phyloP scores from a whole-genome alignment of 164 flowering plant species.

The Paratinospora sagittata region DNA sequence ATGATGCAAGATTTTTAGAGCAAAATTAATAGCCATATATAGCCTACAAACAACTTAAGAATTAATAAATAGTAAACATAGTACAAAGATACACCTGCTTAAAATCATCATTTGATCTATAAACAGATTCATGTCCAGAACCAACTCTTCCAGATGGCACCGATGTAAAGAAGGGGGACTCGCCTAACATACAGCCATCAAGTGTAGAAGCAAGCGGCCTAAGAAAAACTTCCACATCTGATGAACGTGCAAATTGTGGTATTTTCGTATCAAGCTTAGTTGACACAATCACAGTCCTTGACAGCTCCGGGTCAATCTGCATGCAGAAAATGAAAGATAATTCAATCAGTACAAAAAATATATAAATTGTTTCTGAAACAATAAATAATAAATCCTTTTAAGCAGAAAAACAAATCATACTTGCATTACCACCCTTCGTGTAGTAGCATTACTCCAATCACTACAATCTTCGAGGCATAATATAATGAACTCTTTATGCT shows the following conservation, averaged over 20 bases:
- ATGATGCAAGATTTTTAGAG: too few relatives aligned
- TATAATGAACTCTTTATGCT: conserved; percentile 88
- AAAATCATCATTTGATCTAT: conserved; percentile 79
- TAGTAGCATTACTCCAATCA: conserved; percentile 99
- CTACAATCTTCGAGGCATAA: conserved; percentile 96
- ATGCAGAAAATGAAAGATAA: neutral
- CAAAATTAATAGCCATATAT: neutral
- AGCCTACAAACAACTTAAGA: neutral
- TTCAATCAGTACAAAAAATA: neutral
- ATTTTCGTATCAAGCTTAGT: conserved; percentile 96
- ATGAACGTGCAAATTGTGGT: conserved; percentile 88
- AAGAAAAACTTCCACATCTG: conserved; percentile 97
- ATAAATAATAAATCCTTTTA: neutral
- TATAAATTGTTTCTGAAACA: neutral
- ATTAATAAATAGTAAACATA: neutral
- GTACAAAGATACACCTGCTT: conserved; percentile 56
- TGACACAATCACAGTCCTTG: conserved; percentile 89
- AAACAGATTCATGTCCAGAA: conserved; percentile 70
- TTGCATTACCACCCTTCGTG: conserved; percentile 92
- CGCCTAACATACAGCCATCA: conserved; percentile 88
- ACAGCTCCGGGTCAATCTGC: conserved; percentile 92
- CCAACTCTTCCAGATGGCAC: conserved; percentile 99
- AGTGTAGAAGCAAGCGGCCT: conserved; percentile 79
- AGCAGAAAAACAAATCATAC: conserved; percentile 32
- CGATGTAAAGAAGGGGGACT: conserved; percentile 93